phyloP scores from a whole-genome alignment of 1,284 basidiomycete species.

The Ceratobasidium sp. region DNA sequence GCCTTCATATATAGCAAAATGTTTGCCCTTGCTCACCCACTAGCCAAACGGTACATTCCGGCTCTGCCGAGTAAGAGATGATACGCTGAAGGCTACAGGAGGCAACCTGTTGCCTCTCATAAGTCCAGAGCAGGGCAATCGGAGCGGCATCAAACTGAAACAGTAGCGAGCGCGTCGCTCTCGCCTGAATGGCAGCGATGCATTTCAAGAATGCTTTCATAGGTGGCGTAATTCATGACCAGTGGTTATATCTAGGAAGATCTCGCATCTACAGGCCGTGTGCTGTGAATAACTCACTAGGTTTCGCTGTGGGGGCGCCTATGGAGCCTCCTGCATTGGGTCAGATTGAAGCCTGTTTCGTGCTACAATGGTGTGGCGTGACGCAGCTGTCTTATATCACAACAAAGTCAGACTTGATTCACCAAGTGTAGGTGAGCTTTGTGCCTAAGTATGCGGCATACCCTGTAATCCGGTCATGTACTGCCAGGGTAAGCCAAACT shows the following conservation, averaged over 20 bases:
- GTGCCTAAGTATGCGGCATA: not conserved
- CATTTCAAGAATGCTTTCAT: not conserved
- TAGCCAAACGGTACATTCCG: not conserved
- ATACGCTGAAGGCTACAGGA: conserved; percentile 21
- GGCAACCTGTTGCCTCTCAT: not conserved
- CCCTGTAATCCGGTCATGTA: not conserved
- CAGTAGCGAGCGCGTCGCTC: not conserved
- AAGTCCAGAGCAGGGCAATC: conserved; percentile 11
- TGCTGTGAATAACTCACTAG: not conserved
- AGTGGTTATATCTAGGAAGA: no score
- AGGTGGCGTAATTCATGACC: not conserved
- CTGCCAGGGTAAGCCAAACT: conserved; percentile 7
- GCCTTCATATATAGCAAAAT: conserved; percentile 1
- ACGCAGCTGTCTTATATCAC: not conserved
- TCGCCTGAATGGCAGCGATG: conserved; percentile 2
- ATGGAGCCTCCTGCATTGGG: not conserved
- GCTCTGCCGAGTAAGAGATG: not conserved
- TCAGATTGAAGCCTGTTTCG: not conserved
- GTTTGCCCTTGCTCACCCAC: not conserved
- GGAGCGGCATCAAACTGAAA: conserved; percentile 45
- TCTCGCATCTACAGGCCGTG: not conserved
- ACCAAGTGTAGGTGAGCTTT: not conserved
- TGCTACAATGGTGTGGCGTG: not conserved
- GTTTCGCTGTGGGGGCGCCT: not conserved
- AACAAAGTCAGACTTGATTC: not conserved